Conservation (phyloP, 192 early-diverging fungal species). For the Coemansia sp. region DNA sequence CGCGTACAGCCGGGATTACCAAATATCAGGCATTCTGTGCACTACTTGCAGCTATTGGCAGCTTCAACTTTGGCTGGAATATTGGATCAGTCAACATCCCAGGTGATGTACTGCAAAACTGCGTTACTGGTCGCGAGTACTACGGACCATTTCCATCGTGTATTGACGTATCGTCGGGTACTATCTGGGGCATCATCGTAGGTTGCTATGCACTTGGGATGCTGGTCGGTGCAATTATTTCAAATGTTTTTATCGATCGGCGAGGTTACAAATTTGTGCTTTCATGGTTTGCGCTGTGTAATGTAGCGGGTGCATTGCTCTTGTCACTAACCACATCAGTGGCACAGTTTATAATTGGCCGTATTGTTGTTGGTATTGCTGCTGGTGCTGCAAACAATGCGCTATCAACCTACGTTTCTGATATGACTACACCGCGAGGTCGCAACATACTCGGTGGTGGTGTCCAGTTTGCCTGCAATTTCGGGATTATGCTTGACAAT, state of each 20-base stretch:
- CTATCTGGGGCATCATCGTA: slow-evolving; percentile 59
- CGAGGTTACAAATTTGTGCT: slow-evolving; percentile 68
- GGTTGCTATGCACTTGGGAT: slow-evolving; percentile 66
- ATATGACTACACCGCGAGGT: slow-evolving; percentile 69
- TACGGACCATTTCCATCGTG: slow-evolving; percentile 53
- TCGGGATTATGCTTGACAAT: slow-evolving; percentile 75
- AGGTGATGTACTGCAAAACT: slow-evolving; percentile 57
- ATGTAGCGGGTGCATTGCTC: slow-evolving; percentile 64
- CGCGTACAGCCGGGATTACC: slow-evolving; percentile 51
- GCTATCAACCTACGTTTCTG: slow-evolving; percentile 72
- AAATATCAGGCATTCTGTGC: slow-evolving; percentile 52
- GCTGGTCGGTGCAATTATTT: slow-evolving; percentile 65
- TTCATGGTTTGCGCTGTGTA: slow-evolving; percentile 67
- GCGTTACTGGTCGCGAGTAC: slow-evolving; percentile 50
- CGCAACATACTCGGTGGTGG: slow-evolving; percentile 71
- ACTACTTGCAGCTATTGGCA: slow-evolving; percentile 51
- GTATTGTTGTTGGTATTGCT: slow-evolving; percentile 69
- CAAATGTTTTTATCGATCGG: slow-evolving; percentile 58
- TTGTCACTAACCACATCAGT: slow-evolving; percentile 62
- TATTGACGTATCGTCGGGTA: slow-evolving; percentile 45
- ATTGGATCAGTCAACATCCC: slow-evolving; percentile 61
- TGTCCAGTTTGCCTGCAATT: slow-evolving; percentile 74
- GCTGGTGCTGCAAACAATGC: slow-evolving; percentile 65
- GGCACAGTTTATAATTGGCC: slow-evolving; percentile 69
- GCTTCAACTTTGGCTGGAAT: slow-evolving; percentile 60